phyloP scores from a whole-genome alignment of 805 yeast species.

The Cyberlindnera suaveolens region DNA sequence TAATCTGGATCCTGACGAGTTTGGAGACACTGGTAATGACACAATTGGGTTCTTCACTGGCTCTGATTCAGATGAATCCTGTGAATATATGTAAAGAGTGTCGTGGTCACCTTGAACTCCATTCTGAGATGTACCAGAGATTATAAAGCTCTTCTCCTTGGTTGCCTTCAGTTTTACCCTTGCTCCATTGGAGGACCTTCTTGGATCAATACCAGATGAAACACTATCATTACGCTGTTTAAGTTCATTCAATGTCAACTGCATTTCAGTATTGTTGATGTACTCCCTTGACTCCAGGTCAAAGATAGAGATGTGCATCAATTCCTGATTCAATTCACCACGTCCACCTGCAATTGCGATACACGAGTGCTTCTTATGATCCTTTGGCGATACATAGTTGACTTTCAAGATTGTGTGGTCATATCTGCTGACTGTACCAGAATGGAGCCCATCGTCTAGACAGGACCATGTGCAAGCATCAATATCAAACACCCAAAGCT shows the following conservation, averaged over 20 bases:
- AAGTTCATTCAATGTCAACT: slow-evolving; percentile 19
- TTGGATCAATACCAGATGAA: slow-evolving; percentile 11
- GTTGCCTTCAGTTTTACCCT: slow-evolving; percentile 12
- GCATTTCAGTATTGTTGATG: slow-evolving; percentile 14
- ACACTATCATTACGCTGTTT: slow-evolving; percentile 4
- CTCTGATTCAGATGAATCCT: slow-evolving; percentile 3
- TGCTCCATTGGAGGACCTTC: slow-evolving; percentile 1
- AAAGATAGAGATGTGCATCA: slow-evolving; percentile 31
- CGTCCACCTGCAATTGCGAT: slow-evolving; percentile 50
- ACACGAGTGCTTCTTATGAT: slow-evolving; percentile 38
- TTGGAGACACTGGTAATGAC: slow-evolving; percentile 27
- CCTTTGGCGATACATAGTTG: slow-evolving; percentile 31
- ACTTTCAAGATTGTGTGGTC: slow-evolving; percentile 45
- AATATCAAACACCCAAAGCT: slow-evolving; percentile 63
- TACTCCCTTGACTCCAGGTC: slow-evolving; percentile 37
- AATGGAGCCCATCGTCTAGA: slow-evolving; percentile 36
- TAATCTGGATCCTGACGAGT: slow-evolving; percentile 27
- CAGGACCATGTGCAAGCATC: slow-evolving; percentile 48
- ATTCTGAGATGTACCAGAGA: slow-evolving; percentile 11
- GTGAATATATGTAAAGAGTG: slow-evolving; percentile 18
- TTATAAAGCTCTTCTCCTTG: slow-evolving; percentile 15
- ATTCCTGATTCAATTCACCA: slow-evolving; percentile 27
- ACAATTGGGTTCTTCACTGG: slow-evolving; percentile 24
- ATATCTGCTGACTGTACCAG: slow-evolving; percentile 37
- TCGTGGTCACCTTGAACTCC: slow-evolving; percentile 6